Percentiles rank a stretch among this genome's conserved stretches.
phyloP scores from a whole-genome alignment of 768 basidiomycete species.

The Xerocomus spinulosus region DNA sequence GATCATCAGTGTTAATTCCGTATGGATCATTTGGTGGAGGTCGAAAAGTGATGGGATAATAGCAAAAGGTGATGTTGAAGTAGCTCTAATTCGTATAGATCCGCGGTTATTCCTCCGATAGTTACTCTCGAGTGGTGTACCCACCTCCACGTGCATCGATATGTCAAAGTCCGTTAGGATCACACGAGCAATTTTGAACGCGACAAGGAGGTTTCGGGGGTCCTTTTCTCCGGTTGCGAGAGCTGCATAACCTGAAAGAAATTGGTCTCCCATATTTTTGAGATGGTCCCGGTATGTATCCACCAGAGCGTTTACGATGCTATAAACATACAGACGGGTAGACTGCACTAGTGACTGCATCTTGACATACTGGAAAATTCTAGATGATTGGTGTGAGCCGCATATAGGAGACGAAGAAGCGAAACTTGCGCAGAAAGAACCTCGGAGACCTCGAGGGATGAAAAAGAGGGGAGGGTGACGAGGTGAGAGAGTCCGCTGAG shows the following conservation, averaged over 20 bases:
- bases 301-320: constrained; percentile 66
- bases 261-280: constrained; percentile 65
- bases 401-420: background rate
- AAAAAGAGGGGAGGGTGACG: constrained; percentile 57
- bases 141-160: constrained; percentile 68
- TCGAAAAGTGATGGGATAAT: constrained; percentile 96
- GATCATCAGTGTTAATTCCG: constrained; percentile 83
- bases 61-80: constrained; percentile 95
- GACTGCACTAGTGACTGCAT: constrained; percentile 82
- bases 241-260: constrained; percentile 68
- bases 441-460: constrained; percentile 56
- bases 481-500: constrained; percentile 71
- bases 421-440: constrained; percentile 54
- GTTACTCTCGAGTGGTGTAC: constrained; percentile 15
- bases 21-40: constrained; percentile 94
- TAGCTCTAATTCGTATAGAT: constrained; percentile 52
- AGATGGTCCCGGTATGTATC: constrained; percentile 44
- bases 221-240: constrained; percentile 97
- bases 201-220: constrained; percentile 86
- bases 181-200: constrained; percentile 84
- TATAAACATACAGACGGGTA: constrained; percentile 75
- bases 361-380: constrained; percentile 71
- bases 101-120: background rate
- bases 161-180: constrained; percentile 88
- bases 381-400: constrained; percentile 27